These are phyloP conservation scores for Candida namnaoensis DNA, from an alignment of 805 yeast species.

Conservation along the genomic window DNA sequence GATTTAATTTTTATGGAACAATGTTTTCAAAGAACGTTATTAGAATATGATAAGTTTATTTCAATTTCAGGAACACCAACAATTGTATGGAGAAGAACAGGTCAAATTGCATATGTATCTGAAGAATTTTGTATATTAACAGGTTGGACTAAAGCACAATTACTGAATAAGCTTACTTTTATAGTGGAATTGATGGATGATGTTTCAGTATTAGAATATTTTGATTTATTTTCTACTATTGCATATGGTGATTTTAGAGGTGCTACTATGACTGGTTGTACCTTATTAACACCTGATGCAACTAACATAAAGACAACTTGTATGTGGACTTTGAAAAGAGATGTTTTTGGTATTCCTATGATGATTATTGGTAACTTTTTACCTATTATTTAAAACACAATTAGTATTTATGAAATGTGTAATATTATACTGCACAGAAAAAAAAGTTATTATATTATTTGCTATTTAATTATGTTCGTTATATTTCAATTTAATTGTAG, in stretches of 20 bases:
- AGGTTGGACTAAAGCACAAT: conserved; percentile 75
- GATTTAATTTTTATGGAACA: conserved; percentile 94
- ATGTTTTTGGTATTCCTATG: conserved; percentile 94
- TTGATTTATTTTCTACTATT: conserved; percentile 72
- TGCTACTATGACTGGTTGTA: conserved; percentile 81
- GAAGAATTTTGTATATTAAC: conserved; percentile 86
- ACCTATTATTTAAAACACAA: conserved; percentile 44
- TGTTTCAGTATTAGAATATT: conserved; percentile 77
- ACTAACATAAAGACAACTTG: conserved; percentile 65
- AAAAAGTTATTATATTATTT: too few species aligned
- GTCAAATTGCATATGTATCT: conserved; percentile 93
- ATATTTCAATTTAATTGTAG: too few species aligned
- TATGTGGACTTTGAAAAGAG: conserved; percentile 89
- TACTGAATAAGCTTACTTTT: conserved; percentile 60
- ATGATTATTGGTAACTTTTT: conserved; percentile 92
- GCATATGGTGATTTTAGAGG: conserved; percentile 91
- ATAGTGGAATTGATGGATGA: conserved; percentile 83
- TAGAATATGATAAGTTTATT: conserved; percentile 83
- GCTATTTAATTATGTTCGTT: too few species aligned
- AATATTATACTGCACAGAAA: too few species aligned
- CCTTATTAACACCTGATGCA: conserved; percentile 51
- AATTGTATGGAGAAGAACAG: conserved; percentile 91
- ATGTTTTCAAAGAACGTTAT: conserved; percentile 84
- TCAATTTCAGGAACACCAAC: conserved; percentile 89
- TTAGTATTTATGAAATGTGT: too few species aligned